Evolutionary conservation across 768 basidiomycete species (phyloP), one percentile per base, ranked within the genome.

Genomic region (Boletus sp.): DNA sequence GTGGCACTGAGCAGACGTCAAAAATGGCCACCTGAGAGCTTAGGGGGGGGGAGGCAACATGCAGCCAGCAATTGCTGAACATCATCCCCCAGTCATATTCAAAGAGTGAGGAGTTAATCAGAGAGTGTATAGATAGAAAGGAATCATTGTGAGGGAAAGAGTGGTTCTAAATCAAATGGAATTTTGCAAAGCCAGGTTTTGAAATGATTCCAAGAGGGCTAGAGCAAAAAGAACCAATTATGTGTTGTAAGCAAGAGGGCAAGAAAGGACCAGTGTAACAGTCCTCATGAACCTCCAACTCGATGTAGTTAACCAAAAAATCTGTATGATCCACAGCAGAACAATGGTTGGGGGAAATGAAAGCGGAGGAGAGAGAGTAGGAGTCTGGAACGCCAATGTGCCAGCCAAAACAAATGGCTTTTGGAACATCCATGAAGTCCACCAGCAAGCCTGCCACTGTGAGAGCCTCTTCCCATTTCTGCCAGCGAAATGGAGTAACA

Each of bases 261-360:
- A 17, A 43, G 15, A 43, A 43, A 5, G 41, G 25, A 2, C 32
- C 14, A 4, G 76, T 67, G 53, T 75, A 77, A 13, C 67, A 66
- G 4, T 69, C 63, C 7, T 66, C 66, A 0, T 55, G 58, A 0
- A 71, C 59, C 51, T 78, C 71, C 21, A 46, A 35, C 0, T 46
- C 11, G 7, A 78, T 77, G 50, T 78, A 74, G 0, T 51, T 33
- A 4, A 62, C 30, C 17, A 77, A 68, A 29, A 74, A 74, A 3
- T 49, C 27, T 3, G 4, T 0, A 2, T 50, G 29, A 0, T 50
- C 29, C 0, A 40, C 5, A 5, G 34, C 29, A 0, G 50, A 58
- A 27, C n/a, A n/a, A n/a, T n/a, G n/a, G n/a, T n/a, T n/a, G n/a
- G n/a, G n/a, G n/a, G n/a, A n/a, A n/a, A n/a, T 27, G 23, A 21